Evolutionary conservation across 1,284 basidiomycete genomes (phyloP), one percentile per base, ranked within the genome.

Genomic region (Microbotryomycetes sp.): DNA sequence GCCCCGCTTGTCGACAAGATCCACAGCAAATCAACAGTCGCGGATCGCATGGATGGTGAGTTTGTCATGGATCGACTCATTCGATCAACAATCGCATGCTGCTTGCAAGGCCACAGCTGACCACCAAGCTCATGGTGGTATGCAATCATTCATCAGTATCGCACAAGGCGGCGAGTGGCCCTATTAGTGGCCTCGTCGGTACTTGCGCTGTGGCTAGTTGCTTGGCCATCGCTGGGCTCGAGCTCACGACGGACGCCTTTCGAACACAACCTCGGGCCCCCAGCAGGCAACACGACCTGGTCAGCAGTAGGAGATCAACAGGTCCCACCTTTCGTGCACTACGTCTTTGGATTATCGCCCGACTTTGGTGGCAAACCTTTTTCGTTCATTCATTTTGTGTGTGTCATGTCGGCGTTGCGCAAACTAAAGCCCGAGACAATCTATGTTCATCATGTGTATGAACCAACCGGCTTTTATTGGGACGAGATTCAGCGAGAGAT

Each of bases 331-430:
- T 68, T 60, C 51, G 28, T 68, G 3, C 66, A 68, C 48, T 68
- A 65, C 59, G 52, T 71, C n/a, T 71, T 61, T 26, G 70, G 70
- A 15, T 60, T 71, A 30, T 55, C 61, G 2, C 62, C 65, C 12
- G 58, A 56, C 7, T 71, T 66, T 25, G 66, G 65, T 26, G 63
- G 61, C 22, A 64, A 65, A n/a, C 65, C 68, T 6, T 71, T 70
- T 56, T 52, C 53, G n/a, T 68, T 70, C 30, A 56, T 69, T 31
- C 60, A 67, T 45, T 71, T 61, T 52, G 42, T 68, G 48, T 70
- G 66, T 51, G 50, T 68, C 56, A 54, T 59, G 2, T 65, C 64
- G 15, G 64, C 66, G 12, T 51, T 68, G 9, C 23, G n/a, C 25
- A 31, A 26, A 3, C 53, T 68, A 56, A 47, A 52, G 7, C 66